phyloP scores from a whole-genome alignment of 768 basidiomycete genomes.

The Lentinula edodes region DNA sequence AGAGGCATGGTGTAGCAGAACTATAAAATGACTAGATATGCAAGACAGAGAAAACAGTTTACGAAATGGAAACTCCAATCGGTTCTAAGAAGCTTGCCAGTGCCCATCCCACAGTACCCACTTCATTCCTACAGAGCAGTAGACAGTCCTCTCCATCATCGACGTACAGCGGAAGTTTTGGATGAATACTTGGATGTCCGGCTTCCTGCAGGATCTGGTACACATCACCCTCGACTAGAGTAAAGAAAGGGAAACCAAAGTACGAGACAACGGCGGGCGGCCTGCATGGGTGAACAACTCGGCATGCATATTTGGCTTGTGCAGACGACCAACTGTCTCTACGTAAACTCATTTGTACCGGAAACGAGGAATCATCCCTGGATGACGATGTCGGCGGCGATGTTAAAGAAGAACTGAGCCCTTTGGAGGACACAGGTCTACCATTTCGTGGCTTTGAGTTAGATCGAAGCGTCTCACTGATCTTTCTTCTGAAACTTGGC shows the following conservation, averaged over 20 bases:
- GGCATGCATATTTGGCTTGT: slow-evolving; percentile 58
- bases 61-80: slow-evolving; percentile 25
- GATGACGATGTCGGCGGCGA: neutral
- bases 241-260: slow-evolving; percentile 74
- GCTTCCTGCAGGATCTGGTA: slow-evolving; percentile 70
- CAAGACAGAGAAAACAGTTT: slow-evolving; percentile 2
- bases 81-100: slow-evolving; percentile 78
- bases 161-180: slow-evolving; percentile 69
- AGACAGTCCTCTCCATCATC: slow-evolving; percentile 78
- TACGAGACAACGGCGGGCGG: slow-evolving; percentile 63
- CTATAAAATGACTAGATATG: neutral
- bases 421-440: slow-evolving; percentile 8
- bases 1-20: neutral
- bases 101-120: slow-evolving; percentile 67
- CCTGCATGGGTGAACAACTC: slow-evolving; percentile 62
- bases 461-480: slow-evolving; percentile 19
- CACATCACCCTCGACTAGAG: slow-evolving; percentile 52
- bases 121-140: slow-evolving; percentile 57
- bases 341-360: slow-evolving; percentile 1
- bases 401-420: neutral
- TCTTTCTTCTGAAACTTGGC: slow-evolving; percentile 22
- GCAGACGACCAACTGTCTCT: slow-evolving; percentile 34
- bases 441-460: slow-evolving; percentile 7
- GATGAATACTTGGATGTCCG: slow-evolving; percentile 73
- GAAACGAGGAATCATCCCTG: neutral